phyloP scores from a whole-genome alignment of 2,329 filamentous ascomycete species.

The Penicillium sp. region DNA sequence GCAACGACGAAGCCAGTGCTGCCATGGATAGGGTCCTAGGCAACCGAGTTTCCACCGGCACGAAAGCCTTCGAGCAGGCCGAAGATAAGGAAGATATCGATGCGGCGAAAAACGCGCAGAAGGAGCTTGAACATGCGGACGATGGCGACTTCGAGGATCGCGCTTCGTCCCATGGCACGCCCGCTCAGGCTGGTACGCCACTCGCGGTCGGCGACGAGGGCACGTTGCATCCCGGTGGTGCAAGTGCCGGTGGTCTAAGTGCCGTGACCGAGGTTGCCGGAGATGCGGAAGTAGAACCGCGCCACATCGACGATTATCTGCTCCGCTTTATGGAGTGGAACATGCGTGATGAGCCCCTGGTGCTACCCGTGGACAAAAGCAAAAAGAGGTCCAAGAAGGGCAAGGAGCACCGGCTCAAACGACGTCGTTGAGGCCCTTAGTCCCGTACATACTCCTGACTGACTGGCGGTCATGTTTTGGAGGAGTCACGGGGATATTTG shows the following conservation, averaged over 20 bases:
- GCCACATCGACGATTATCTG: slow-evolving; percentile 77
- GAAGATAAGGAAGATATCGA: slow-evolving; percentile 92
- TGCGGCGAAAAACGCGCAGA: slow-evolving; percentile 85
- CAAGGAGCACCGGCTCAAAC: slow-evolving; percentile 53
- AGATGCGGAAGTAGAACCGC: slow-evolving; percentile 56
- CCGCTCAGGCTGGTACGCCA: slow-evolving; percentile 44
- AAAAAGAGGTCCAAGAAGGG: slow-evolving; percentile 57
- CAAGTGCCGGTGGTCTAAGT: neutral
- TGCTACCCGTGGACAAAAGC: slow-evolving; percentile 55
- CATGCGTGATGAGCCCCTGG: slow-evolving; percentile 56
- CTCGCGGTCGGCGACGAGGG: slow-evolving; percentile 47
- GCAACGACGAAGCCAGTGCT: slow-evolving; percentile 74
- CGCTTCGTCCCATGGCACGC: slow-evolving; percentile 43
- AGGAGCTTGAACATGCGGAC: slow-evolving; percentile 82
- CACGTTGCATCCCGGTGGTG: slow-evolving; percentile 4
- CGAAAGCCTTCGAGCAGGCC: slow-evolving; percentile 80
- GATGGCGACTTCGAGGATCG: slow-evolving; percentile 83
- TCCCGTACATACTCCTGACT: neutral
- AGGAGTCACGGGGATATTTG: neutral
- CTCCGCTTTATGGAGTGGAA: slow-evolving; percentile 70
- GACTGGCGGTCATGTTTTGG: neutral
- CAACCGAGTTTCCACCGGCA: slow-evolving; percentile 67
- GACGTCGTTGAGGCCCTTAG: slow-evolving; percentile 37
- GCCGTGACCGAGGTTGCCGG: slow-evolving; percentile 33
- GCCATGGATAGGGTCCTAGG: slow-evolving; percentile 88